These are phyloP conservation scores for Hortiboletus campestris DNA, from an alignment of 768 basidiomycete genomes.

Conservation along the genomic window DNA sequence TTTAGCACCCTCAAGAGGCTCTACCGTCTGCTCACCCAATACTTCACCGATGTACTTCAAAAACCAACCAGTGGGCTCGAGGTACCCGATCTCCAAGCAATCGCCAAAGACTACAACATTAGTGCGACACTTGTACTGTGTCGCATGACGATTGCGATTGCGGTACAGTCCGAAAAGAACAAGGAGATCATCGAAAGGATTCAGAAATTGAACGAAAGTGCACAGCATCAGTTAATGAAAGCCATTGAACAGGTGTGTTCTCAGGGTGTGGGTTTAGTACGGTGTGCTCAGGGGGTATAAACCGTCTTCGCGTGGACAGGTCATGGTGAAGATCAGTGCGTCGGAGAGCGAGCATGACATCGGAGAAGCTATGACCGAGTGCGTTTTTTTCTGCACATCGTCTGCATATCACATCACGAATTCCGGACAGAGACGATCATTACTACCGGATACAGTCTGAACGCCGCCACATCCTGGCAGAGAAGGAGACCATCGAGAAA, in stretches of 20 bases:
- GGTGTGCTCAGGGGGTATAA: constrained; percentile 1
- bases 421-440: constrained; percentile 69
- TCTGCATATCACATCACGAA: constrained; percentile 11
- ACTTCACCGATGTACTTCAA: constrained; percentile 80
- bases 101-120: constrained; percentile 74
- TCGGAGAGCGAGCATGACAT: constrained; percentile 45
- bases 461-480: constrained; percentile 68
- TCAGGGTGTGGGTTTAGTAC: not conserved
- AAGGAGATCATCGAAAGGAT: constrained; percentile 88
- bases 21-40: constrained; percentile 86
- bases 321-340: constrained; percentile 71
- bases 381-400: constrained; percentile 29
- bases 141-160: constrained; percentile 78
- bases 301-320: constrained; percentile 37
- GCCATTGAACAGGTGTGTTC: constrained; percentile 83
- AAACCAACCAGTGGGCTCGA: constrained; percentile 75
- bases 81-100: constrained; percentile 84
- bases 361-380: constrained; percentile 80
- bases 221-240: constrained; percentile 90
- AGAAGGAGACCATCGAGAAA: constrained; percentile 86
- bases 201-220: constrained; percentile 73
- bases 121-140: constrained; percentile 71
- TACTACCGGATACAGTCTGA: constrained; percentile 85
- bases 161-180: constrained; percentile 86
- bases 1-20: constrained; percentile 81